Evolutionary conservation across 352 stramenopile genomes (phyloP), one percentile per base, ranked within the genome.

Genomic region (Globisporangium solare): DNA sequence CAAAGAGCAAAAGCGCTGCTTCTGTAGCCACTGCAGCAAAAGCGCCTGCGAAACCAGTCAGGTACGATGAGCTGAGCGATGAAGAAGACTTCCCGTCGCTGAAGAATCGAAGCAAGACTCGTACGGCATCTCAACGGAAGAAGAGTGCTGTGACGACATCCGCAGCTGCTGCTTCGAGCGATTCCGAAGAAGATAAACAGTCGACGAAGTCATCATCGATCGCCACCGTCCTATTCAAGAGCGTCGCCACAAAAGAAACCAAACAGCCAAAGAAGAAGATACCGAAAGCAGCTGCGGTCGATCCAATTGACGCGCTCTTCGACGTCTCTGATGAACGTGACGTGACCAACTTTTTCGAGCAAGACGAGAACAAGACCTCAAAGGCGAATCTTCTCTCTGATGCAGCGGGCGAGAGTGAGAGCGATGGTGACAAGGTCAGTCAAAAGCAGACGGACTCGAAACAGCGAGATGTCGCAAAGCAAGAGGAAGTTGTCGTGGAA

Each of bases 261-360:
- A 32, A 22, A 17, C 35, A 13, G 4, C 18, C 15, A 14, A n/a
- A 39, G 10, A 64, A 65, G 21, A 55, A 64, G 47, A 50, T 53
- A 18, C 6, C 7, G 4, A 37, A 54, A 6, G 15, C 32, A 41
- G 21, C 59, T 20, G 61, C 68, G 7, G 63, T 74, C 21, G 81
- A 92, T 57, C 56, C 64, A 15, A 89, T 92, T 41, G 79, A 92
- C 58, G 73, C 77, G 31, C 60, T 92, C 4, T 92, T 92, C 39
- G 79, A 89, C 43, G 61, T 53, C 2, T 74, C 71, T 0, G 57
- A 63, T 20, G 82, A 86, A 37, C 58, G 61, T 56, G 71, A 88
- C 50, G 67, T 91, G 55, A 50, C 59, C 0, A 37, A 51, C 3
- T 60, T 76, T 46, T 74, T 66, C 46, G 63, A 66, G 13, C 49